Percentiles rank a stretch among this genome's conserved stretches.
Evolutionary conservation across 1,284 basidiomycete genomes (phyloP).

Genomic region (Boletellus deceptivus): DNA sequence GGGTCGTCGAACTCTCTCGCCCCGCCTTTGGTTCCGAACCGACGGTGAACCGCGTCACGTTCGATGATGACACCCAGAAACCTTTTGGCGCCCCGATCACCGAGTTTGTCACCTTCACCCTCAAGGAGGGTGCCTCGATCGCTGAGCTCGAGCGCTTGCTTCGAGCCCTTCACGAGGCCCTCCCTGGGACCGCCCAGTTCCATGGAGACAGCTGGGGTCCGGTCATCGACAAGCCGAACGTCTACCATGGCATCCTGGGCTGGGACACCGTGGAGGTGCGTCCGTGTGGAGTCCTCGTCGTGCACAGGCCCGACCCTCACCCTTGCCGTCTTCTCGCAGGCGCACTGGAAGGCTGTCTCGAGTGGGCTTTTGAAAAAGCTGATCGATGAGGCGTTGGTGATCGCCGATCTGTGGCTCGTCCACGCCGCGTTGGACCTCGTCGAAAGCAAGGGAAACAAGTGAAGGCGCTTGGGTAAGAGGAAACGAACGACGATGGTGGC

Average conservation of each 20-base stretch:
- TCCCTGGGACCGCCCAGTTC: slow-evolving; percentile 22
- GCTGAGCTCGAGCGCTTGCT: slow-evolving; percentile 25
- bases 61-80: slow-evolving; percentile 22
- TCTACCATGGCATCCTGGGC: slow-evolving; percentile 31
- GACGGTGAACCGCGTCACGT: slow-evolving; percentile 19
- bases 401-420: too few species aligned
- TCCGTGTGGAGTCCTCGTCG: too few species aligned
- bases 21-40: slow-evolving; percentile 21
- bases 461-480: too few species aligned
- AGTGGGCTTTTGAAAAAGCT: too few species aligned
- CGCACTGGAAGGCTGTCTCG: too few species aligned
- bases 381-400: too few species aligned
- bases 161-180: slow-evolving; percentile 17
- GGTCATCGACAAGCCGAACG: slow-evolving; percentile 19
- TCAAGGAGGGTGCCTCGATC: slow-evolving; percentile 24
- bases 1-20: slow-evolving; percentile 1
- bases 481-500: too few species aligned
- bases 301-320: too few species aligned
- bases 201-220: slow-evolving; percentile 32
- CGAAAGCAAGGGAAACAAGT: too few species aligned
- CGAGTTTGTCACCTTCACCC: slow-evolving; percentile 34
- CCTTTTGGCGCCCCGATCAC: slow-evolving; percentile 29
- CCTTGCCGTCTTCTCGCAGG: too few species aligned
- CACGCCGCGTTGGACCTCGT: too few species aligned
- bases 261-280: slow-evolving; percentile 32